Evolutionary conservation across 768 basidiomycete genomes (phyloP), one percentile per base, ranked within the genome.

Genomic region (Lactarius trivialis): DNA sequence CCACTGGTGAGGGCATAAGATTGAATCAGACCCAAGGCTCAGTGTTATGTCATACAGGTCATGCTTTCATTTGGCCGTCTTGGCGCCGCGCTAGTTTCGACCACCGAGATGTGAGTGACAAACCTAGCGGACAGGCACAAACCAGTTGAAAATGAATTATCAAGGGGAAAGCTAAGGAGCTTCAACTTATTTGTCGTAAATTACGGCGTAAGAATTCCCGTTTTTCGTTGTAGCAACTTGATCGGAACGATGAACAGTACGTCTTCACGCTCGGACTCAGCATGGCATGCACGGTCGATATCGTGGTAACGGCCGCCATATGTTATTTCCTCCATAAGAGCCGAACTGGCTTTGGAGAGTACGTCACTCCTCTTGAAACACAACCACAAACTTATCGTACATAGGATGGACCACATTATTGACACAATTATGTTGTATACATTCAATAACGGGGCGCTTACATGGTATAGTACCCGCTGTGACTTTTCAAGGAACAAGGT

Each of bases 191-290:
- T 62, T 24, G 41, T 51, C n/a, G 34, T 41, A 7, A 24, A 43
- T 30, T 62, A 48, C n/a, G 61, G 56, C 28, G 61, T 62, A 50
- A 43, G 61, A 34, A 6, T 52, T 12, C 14, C 14, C 2, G 32
- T 39, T 26, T 3, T 24, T n/a, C 6, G 21, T 12, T 7, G 36
- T 19, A 30, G 17, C 21, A 24, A 24, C 45, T 24, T 45, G 21
- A 12, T 39, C 39, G 7, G 19, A 11, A 41, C 45, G 24, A 14
- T 2, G 24, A 12, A 17, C 41, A 65, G 63, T 65, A 49, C 41
- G 37, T 65, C 36, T 65, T 65, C 37, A 65, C 63, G 2, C 60
- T 65, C 49, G 63, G 63, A 26, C 63, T 65, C n/a, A 36, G 45
- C 26, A 28, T 32, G 24, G 60, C 63, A 11, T 56, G 45, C 21